Evolutionary conservation across 2,329 filamentous ascomycete species (phyloP).

Genomic region (Hypoxylon sp.): DNA sequence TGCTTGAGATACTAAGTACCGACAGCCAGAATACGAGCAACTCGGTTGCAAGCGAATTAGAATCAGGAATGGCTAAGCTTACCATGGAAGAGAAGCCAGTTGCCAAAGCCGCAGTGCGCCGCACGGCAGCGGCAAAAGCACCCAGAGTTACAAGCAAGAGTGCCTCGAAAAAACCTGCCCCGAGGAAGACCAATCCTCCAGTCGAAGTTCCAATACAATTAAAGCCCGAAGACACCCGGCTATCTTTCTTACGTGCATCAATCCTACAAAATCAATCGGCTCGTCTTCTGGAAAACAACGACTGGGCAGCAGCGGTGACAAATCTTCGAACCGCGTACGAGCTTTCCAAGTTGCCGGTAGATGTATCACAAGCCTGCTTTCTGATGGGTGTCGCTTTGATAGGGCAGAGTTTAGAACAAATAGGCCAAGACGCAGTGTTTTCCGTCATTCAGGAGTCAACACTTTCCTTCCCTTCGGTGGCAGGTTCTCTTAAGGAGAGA

Average conservation of each 20-base stretch:
- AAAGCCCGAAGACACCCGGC: slow-evolving; percentile 51
- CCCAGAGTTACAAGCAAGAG: slow-evolving; percentile 47
- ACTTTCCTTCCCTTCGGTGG: slow-evolving; percentile 83
- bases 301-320: slow-evolving; percentile 70
- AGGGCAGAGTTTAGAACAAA: slow-evolving; percentile 76
- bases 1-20: slow-evolving; percentile 56
- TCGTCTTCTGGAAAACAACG: slow-evolving; percentile 62
- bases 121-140: slow-evolving; percentile 39
- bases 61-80: slow-evolving; percentile 55
- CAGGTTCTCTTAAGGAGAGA: slow-evolving; percentile 57
- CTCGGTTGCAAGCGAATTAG: slow-evolving; percentile 50
- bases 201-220: slow-evolving; percentile 29
- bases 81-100: slow-evolving; percentile 52
- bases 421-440: slow-evolving; percentile 85
- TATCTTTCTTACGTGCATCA: slow-evolving; percentile 56
- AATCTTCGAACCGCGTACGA: slow-evolving; percentile 66
- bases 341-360: slow-evolving; percentile 59
- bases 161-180: slow-evolving; percentile 48
- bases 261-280: slow-evolving; percentile 60
- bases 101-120: slow-evolving; percentile 40
- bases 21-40: slow-evolving; percentile 27
- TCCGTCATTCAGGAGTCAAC: slow-evolving; percentile 94
- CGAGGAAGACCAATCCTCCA: slow-evolving; percentile 40
- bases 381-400: slow-evolving; percentile 77
- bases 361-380: slow-evolving; percentile 65